Percentiles rank a stretch among this genome's conserved stretches.
These are phyloP conservation scores for Chloropicon primus DNA, from an alignment of 139 green algal species.

Conservation along the genomic window DNA sequence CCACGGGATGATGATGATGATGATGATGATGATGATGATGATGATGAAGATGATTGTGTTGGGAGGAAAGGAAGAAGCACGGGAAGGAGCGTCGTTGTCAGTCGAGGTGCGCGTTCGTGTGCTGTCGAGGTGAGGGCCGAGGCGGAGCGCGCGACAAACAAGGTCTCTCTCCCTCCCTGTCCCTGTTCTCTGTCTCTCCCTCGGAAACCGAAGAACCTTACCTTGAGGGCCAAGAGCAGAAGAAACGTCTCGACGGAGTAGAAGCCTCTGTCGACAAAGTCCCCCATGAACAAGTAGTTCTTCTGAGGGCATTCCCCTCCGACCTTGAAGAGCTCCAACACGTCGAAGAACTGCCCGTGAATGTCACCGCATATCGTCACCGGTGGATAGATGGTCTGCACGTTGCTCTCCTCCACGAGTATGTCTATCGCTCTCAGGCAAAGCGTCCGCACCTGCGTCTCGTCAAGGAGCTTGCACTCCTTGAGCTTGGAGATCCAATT, in stretches of 20 bases:
- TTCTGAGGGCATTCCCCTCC: constrained; percentile 90
- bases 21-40: too few species aligned
- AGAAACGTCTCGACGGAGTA: constrained; percentile 98
- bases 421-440: constrained; percentile 71
- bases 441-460: not conserved
- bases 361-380: constrained; percentile 65
- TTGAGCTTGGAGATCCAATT: not conserved
- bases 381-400: constrained; percentile 87
- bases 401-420: constrained; percentile 95
- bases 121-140: not conserved
- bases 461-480: not conserved
- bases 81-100: too few species aligned
- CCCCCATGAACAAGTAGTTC: constrained; percentile 99
- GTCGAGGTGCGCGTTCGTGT: too few species aligned
- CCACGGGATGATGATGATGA: too few species aligned
- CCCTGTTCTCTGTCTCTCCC: too few species aligned
- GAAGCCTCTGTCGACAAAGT: constrained; percentile 98
- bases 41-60: too few species aligned
- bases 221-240: constrained; percentile 94
- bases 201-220: constrained; percentile 21
- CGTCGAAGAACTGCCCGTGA: constrained; percentile 1
- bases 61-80: too few species aligned
- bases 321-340: constrained; percentile 86
- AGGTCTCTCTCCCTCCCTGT: too few species aligned
- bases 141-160: too few species aligned